Base-by-base conservation (phyloP, 176 grass and related monocot species). In the Raddia guianensis region DNA sequence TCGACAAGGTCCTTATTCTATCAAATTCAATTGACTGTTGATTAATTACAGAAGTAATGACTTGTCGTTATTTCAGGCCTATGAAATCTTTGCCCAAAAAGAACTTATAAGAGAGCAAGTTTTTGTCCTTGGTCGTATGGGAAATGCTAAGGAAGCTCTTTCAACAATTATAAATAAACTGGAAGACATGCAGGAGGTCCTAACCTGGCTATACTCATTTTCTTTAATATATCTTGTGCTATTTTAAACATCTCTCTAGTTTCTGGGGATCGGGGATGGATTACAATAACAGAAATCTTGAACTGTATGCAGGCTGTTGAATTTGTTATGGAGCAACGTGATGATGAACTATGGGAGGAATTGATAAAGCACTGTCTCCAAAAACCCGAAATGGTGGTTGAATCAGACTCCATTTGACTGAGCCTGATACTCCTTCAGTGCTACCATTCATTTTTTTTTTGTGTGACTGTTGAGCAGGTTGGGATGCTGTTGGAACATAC, bases 401-500 rank as follows among this genome's bases (percentile, higher is more conserved):
- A 65, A 43, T 69, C 14, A 58, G 15, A 72, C 5, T 48, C 6
- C 81, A 34, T 54, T 82, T 83, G 74, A 70, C 27, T 27, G 27
- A 27, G 27, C 27, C 27, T 12, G 43, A 76, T 43, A 42, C 63
- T 51, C 51, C 33, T 77, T 53, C 32, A 27, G 12, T 73, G 20
- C 73, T 18, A 78, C 61, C 35, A 46, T 72, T 73, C 47, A 14
- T 15, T 45, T 3, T 78, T 78, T 60, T 32, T 78, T 27, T 27
- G 27, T 27, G 7, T 86, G 59, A 62, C 47, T 59, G 64, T 77
- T 89, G 83, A 80, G 64, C 92, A 99, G 96, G 93, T 99, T 21
- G 96, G 96, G 69, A 99, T 91, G 89, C 75, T 99, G 63, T 82
- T 99, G 90, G 96, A 99, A 84, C 92, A 99, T 84, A 99, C 96